Conservation (phyloP, 75 land plant genomes). For the Picea sitchensis region DNA sequence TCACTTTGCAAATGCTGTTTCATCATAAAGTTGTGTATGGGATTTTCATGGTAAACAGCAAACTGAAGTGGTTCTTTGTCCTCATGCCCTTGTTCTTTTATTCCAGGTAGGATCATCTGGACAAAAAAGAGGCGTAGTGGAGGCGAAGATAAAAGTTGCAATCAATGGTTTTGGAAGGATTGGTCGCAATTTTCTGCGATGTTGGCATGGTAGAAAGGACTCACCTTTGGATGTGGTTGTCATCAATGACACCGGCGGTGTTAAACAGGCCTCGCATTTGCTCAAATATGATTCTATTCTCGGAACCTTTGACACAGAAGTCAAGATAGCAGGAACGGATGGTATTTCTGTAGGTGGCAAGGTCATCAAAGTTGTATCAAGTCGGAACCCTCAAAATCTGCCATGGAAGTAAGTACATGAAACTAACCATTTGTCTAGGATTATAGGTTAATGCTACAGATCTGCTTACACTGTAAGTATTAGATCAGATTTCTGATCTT, state of each 20-base stretch:
- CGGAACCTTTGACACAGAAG: constrained; percentile 93
- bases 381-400: constrained; percentile 84
- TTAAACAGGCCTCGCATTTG: constrained; percentile 98
- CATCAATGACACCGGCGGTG: constrained; percentile 99
- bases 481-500: not conserved
- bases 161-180: constrained; percentile 98
- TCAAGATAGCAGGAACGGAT: constrained; percentile 67
- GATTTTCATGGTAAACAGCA: not conserved
- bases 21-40: not conserved
- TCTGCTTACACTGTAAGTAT: not conserved
- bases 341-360: constrained; percentile 96
- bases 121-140: constrained; percentile 49
- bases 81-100: not conserved
- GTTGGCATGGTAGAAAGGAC: constrained; percentile 98
- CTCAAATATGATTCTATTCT: constrained; percentile 98
- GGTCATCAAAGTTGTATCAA: constrained; percentile 87
- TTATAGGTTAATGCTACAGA: not conserved
- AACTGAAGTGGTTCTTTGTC: not conserved
- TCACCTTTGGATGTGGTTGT: constrained; percentile 91
- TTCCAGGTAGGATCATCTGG: constrained; percentile 36
- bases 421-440: not conserved
- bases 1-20: not conserved
- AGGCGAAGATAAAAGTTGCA: constrained; percentile 96
- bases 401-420: constrained; percentile 74
- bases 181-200: constrained; percentile 95